phyloP scores from a whole-genome alignment of 2,329 filamentous ascomycete species.

The Colletotrichum kahawae region DNA sequence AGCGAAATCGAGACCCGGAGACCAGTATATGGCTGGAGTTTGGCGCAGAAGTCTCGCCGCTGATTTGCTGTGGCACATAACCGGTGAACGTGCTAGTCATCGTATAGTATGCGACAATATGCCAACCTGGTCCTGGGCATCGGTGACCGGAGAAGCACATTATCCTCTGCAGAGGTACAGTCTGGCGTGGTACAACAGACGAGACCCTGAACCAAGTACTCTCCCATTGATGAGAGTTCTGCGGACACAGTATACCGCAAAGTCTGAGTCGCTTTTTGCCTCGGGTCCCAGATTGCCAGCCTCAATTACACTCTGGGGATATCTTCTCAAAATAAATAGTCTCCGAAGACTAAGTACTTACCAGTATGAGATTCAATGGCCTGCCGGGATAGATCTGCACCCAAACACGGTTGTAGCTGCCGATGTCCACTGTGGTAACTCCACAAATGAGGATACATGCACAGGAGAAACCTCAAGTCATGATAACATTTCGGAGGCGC shows the following conservation, averaged over 20 bases:
- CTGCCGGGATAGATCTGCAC: background rate
- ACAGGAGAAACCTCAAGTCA: background rate
- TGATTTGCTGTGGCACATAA: background rate
- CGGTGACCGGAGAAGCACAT: background rate
- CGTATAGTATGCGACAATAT: background rate
- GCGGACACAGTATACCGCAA: background rate
- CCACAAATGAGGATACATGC: background rate
- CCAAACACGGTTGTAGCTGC: background rate
- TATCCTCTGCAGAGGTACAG: background rate
- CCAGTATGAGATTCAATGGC: background rate
- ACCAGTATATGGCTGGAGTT: background rate
- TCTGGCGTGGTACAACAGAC: background rate
- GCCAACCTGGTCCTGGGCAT: background rate
- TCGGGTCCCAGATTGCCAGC: background rate
- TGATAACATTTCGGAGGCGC: background rate
- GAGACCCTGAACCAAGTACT: background rate
- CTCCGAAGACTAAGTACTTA: background rate
- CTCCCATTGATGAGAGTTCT: background rate
- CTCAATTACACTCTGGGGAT: background rate
- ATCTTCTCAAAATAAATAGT: background rate
- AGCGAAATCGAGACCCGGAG: background rate
- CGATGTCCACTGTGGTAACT: background rate
- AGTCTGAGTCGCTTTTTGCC: background rate
- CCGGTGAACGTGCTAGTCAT: background rate
- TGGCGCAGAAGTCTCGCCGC: background rate